Percentiles rank a stretch among this genome's conserved stretches.
These are phyloP conservation scores for Paramecium tetraurelia DNA, from an alignment of 73 alveolate species.

Conservation along the genomic window DNA sequence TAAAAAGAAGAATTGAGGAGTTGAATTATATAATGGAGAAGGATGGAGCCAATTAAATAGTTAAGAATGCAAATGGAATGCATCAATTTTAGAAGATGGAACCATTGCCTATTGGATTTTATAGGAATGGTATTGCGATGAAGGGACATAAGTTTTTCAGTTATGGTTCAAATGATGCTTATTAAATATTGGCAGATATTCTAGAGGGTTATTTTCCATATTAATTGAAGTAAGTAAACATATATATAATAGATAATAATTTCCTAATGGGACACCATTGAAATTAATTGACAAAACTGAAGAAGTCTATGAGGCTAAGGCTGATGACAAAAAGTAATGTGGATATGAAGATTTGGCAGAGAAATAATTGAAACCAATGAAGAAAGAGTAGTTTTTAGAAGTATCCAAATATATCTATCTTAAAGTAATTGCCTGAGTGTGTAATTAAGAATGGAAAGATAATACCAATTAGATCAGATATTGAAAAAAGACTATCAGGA, in stretches of 20 bases:
- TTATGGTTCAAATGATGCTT: constrained; percentile 61
- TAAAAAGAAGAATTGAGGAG: constrained; percentile 89
- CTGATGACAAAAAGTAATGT: constrained; percentile 24
- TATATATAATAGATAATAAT: constrained; percentile 58
- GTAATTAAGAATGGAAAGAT: constrained; percentile 77
- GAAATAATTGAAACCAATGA: constrained; percentile 42
- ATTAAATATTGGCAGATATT: constrained; percentile 59
- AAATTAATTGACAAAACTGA: constrained; percentile 80
- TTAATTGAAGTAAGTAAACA: constrained; percentile 73
- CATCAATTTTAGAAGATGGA: constrained; percentile 81
- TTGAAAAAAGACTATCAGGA: constrained; percentile 72
- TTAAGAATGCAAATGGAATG: constrained; percentile 85
- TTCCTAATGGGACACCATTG: constrained; percentile 94
- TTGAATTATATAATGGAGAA: constrained; percentile 89
- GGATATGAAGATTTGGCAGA: constrained; percentile 35
- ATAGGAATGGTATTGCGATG: constrained; percentile 57
- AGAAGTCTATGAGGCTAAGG: constrained; percentile 57
- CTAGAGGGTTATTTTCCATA: constrained; percentile 95
- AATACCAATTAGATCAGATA: constrained; percentile 78
- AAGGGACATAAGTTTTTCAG: constrained; percentile 51
- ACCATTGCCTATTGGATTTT: constrained; percentile 67
- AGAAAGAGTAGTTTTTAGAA: constrained; percentile 67
- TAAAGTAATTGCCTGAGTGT: constrained; percentile 64
- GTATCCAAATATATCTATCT: background rate
- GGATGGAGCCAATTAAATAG: constrained; percentile 72